Percentiles rank a stretch among this genome's conserved stretches.
These are phyloP conservation scores for Chenopodium suecicum DNA, from an alignment of 148 eudicot genomes.

Conservation along the genomic window DNA sequence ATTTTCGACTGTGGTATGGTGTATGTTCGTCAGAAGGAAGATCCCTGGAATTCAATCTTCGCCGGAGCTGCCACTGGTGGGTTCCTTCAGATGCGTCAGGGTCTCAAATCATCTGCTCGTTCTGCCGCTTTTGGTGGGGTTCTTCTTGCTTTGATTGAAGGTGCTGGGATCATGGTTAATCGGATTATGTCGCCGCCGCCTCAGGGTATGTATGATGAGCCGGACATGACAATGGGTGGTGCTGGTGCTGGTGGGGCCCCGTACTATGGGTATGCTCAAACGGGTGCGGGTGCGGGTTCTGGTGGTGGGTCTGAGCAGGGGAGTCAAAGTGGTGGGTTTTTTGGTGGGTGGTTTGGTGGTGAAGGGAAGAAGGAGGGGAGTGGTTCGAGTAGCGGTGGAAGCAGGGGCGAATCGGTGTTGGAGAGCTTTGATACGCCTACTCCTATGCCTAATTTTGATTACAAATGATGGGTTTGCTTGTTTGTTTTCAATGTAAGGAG, in stretches of 20 bases:
- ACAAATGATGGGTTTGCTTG: slow-evolving; percentile 30
- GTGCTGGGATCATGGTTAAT: slow-evolving; percentile 63
- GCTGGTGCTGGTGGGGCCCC: slow-evolving; percentile 19
- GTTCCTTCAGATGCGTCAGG: slow-evolving; percentile 54
- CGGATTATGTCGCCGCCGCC: slow-evolving; percentile 38
- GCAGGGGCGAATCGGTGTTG: slow-evolving; percentile 51
- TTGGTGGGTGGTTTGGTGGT: slow-evolving; percentile 65
- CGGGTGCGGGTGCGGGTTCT: slow-evolving; percentile 13
- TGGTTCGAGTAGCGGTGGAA: slow-evolving; percentile 28
- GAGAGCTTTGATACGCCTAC: slow-evolving; percentile 83
- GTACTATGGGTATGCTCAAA: slow-evolving; percentile 4
- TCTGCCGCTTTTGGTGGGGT: slow-evolving; percentile 57
- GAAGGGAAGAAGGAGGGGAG: slow-evolving; percentile 32
- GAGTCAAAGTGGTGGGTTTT: slow-evolving; percentile 32
- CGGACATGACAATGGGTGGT: slow-evolving; percentile 5
- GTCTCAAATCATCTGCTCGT: slow-evolving; percentile 36
- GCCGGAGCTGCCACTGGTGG: slow-evolving; percentile 78
- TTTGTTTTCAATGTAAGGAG: too few species aligned
- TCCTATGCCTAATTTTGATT: slow-evolving; percentile 69
- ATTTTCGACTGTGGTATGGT: slow-evolving; percentile 63
- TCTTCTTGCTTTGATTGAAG: slow-evolving; percentile 57
- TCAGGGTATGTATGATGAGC: slow-evolving; percentile 43
- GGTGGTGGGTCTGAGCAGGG: neutral
- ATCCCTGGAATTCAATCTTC: slow-evolving; percentile 79
- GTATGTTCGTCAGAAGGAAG: slow-evolving; percentile 63